Conservation (phyloP, 192 early-diverging fungal species). For the Rhizoclosmatium globosum region DNA sequence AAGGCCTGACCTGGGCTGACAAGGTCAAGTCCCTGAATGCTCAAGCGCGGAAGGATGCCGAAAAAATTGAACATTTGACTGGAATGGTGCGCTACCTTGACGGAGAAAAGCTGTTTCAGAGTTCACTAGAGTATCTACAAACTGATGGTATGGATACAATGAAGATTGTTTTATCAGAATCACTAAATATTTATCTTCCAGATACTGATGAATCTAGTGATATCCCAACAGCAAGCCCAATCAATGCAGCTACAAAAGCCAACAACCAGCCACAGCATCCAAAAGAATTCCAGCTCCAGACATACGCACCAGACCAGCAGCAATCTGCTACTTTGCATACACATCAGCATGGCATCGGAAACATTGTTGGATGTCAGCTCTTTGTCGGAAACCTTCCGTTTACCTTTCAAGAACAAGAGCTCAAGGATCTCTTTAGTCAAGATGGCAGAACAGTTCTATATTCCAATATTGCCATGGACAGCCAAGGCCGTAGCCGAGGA, state of each 20-base stretch:
- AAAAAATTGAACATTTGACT: too few species aligned
- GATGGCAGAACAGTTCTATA: constrained; percentile 68
- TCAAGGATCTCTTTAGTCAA: constrained; percentile 81
- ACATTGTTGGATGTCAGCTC: constrained; percentile 53
- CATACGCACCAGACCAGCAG: not conserved
- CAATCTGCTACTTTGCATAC: not conserved
- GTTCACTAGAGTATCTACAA: too few species aligned
- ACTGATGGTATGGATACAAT: too few species aligned
- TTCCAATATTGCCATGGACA: constrained; percentile 71
- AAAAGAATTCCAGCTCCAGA: not conserved
- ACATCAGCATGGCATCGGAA: not conserved
- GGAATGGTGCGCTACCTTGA: too few species aligned
- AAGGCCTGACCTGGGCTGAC: too few species aligned
- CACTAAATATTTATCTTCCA: too few species aligned
- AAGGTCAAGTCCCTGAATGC: too few species aligned
- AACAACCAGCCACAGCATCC: constrained; percentile 21
- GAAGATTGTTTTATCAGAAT: too few species aligned
- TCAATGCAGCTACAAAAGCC: not conserved
- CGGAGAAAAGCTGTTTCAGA: too few species aligned
- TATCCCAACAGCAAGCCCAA: too few species aligned
- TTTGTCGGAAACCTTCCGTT: constrained; percentile 86
- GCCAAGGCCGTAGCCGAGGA: constrained; percentile 73
- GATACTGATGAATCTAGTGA: too few species aligned
- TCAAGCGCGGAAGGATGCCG: too few species aligned
- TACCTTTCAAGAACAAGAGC: constrained; percentile 80